Conservation (phyloP, 352 stramenopile species). For the Aphanomyces stellatus region DNA sequence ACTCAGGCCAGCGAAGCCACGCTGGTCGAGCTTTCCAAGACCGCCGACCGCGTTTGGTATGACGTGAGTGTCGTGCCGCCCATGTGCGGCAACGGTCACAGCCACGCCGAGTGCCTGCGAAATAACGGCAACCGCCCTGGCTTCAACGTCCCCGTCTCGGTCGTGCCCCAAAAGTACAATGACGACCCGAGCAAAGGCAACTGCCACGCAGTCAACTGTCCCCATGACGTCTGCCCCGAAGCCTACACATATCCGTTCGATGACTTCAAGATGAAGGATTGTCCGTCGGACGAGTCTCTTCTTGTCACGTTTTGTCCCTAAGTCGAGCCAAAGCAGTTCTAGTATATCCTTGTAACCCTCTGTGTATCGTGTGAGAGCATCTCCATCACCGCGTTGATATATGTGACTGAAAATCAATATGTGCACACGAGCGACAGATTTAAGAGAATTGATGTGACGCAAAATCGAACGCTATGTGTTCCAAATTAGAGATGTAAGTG, state of each 20-base stretch:
- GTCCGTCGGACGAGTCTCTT: conserved; percentile 22
- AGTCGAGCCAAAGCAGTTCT: too few species aligned
- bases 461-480: too few species aligned
- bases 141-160: conserved; percentile 25
- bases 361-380: too few species aligned
- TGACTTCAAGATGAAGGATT: conserved; percentile 24
- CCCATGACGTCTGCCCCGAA: conserved; percentile 16
- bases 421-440: too few species aligned
- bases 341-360: too few species aligned
- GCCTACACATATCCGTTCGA: conserved; percentile 27
- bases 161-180: conserved; percentile 20
- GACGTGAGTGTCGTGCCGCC: conserved; percentile 29
- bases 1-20: conserved; percentile 18
- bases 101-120: conserved; percentile 21
- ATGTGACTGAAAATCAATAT: too few species aligned
- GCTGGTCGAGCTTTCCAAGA: conserved; percentile 22
- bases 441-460: too few species aligned
- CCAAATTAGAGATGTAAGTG: too few species aligned
- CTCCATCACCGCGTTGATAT: too few species aligned
- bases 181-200: conserved; percentile 10
- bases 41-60: conserved; percentile 24
- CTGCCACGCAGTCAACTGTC: conserved; percentile 21
- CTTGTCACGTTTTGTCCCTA: conserved; percentile 25
- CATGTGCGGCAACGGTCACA: conserved; percentile 19
- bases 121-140: conserved; percentile 14